phyloP scores from a whole-genome alignment of 2,329 filamentous ascomycete species.

The Colletotrichum sp. region DNA sequence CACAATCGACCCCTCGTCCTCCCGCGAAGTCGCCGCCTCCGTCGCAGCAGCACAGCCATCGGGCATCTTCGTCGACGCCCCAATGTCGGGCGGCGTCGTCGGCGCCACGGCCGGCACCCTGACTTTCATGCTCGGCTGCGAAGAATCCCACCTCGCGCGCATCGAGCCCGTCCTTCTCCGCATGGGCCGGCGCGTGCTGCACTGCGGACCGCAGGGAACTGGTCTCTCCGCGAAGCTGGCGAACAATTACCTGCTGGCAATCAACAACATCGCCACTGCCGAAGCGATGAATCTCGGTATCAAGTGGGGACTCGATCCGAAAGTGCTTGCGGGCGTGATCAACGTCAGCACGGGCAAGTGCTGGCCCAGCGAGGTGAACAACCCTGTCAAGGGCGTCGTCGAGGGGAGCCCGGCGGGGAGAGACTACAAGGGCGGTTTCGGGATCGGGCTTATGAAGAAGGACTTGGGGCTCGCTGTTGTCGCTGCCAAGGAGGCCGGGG shows the following conservation, averaged over 20 bases:
- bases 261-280: conserved; percentile 82
- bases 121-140: conserved; percentile 93
- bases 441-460: conserved; percentile 80
- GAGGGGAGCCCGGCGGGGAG: conserved; percentile 75
- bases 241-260: conserved; percentile 94
- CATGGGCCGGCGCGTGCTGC: conserved; percentile 88
- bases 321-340: conserved; percentile 81
- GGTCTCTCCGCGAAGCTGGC: conserved; percentile 92
- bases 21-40: conserved; percentile 74
- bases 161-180: conserved; percentile 73
- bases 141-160: conserved; percentile 63
- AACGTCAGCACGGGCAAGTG: conserved; percentile 93
- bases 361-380: conserved; percentile 97
- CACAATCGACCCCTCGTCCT: conserved; percentile 91
- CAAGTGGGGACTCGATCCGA: conserved; percentile 63
- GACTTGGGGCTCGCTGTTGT: conserved; percentile 75
- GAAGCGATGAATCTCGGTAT: conserved; percentile 73
- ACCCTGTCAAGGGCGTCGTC: conserved; percentile 87
- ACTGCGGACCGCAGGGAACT: conserved; percentile 83
- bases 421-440: conserved; percentile 81
- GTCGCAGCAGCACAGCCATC: conserved; percentile 60
- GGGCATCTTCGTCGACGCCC: conserved; percentile 85
- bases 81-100: conserved; percentile 96
- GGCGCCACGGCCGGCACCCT: conserved; percentile 86
- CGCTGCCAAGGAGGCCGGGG: conserved; percentile 72